Percentiles rank a stretch among this genome's conserved stretches.
phyloP scores from a whole-genome alignment of 352 stramenopile species.

The Pythium graminicola region DNA sequence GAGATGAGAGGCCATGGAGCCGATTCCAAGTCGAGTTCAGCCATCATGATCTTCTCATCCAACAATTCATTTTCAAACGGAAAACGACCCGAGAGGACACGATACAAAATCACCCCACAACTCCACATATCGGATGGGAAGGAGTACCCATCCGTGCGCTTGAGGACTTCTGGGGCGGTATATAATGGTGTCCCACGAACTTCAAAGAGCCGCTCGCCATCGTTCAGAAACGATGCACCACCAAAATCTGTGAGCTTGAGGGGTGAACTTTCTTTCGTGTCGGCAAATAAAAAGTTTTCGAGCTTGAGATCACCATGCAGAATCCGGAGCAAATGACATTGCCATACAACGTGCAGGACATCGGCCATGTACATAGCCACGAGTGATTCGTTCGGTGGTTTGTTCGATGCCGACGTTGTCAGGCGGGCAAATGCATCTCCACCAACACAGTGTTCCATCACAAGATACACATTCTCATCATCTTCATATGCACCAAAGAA shows the following conservation, averaged over 20 bases:
- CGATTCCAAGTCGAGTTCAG: constrained; percentile 47
- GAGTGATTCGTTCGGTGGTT: constrained; percentile 31
- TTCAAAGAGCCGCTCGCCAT: constrained; percentile 34
- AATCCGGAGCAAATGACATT: constrained; percentile 69
- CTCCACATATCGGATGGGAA: constrained; percentile 76
- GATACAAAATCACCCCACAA: constrained; percentile 72
- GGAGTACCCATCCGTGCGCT: constrained; percentile 33
- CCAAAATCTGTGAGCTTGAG: constrained; percentile 80
- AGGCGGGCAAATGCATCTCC: constrained; percentile 47
- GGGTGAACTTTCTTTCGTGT: constrained; percentile 44
- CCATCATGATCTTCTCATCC: constrained; percentile 55
- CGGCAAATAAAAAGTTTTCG: constrained; percentile 76
- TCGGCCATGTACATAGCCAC: constrained; percentile 66
- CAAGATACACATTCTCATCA: constrained; percentile 58
- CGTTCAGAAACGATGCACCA: constrained; percentile 46
- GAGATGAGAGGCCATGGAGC: constrained; percentile 49
- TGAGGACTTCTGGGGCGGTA: constrained; percentile 64
- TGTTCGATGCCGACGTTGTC: constrained; percentile 1
- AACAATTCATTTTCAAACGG: constrained; percentile 56
- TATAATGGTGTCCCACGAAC: constrained; percentile 67
- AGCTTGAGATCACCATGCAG: constrained; percentile 73
- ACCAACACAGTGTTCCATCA: constrained; percentile 78
- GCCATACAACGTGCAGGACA: constrained; percentile 73
- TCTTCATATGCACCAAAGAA: constrained; percentile 81
- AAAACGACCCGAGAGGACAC: constrained; percentile 51